Evolutionary conservation across 306 rosid species (phyloP).

Genomic region (Astragalus glycyphyllos): DNA sequence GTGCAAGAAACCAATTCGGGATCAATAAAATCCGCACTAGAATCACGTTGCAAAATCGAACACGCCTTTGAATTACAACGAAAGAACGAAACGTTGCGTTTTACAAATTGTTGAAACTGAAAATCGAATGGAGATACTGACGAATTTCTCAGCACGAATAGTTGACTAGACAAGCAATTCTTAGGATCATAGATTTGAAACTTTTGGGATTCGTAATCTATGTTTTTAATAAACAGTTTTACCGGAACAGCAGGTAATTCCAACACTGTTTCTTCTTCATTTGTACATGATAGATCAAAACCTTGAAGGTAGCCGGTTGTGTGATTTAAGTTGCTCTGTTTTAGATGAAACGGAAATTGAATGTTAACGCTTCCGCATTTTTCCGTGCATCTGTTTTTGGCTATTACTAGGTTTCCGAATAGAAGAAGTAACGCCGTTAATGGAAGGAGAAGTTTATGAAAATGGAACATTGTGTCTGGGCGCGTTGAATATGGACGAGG

Average conservation of each 20-base stretch:
- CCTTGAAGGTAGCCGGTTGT: not conserved
- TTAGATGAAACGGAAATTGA: constrained; percentile 44
- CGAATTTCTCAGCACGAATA: constrained; percentile 13
- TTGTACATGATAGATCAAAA: constrained; percentile 36
- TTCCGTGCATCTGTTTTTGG: not conserved
- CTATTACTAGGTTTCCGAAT: not conserved
- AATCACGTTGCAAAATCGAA: not conserved
- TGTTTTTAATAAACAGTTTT: constrained; percentile 9
- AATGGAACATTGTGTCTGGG: constrained; percentile 3
- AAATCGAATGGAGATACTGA: constrained; percentile 34
- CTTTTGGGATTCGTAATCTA: constrained; percentile 25
- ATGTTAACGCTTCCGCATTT: constrained; percentile 41
- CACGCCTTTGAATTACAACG: constrained; percentile 26
- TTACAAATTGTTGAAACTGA: not conserved
- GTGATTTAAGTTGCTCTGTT: not conserved
- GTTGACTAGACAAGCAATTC: constrained; percentile 29
- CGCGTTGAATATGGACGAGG: not conserved
- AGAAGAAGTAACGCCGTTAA: not conserved
- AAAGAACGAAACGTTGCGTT: constrained; percentile 31
- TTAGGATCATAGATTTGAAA: constrained; percentile 34
- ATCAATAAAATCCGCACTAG: not conserved
- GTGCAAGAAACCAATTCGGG: constrained; percentile 15
- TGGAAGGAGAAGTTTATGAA: not conserved
- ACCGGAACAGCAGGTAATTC: constrained; percentile 13
- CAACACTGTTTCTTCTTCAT: constrained; percentile 17